Conservation (phyloP, 164 flowering plant genomes). For the Tetracentron sinense region DNA sequence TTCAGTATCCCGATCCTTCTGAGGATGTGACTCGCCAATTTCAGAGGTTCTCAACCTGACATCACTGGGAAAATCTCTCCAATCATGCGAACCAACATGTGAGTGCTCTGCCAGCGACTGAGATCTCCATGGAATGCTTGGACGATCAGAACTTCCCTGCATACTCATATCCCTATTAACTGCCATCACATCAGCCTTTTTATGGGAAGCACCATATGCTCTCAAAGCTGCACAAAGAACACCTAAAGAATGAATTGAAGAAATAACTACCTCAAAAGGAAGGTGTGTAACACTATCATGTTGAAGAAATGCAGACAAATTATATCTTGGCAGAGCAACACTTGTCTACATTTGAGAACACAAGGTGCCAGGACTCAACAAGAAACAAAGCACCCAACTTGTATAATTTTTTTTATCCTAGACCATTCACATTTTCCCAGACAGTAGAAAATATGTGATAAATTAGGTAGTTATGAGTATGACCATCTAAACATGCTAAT, state of each 20-base stretch:
- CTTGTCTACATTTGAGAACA: no score
- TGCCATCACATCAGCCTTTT: constrained; percentile 35
- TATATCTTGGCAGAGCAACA: no score
- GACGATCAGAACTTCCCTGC: constrained; percentile 34
- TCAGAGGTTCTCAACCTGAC: constrained; percentile 37
- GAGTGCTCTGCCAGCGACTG: constrained; percentile 40
- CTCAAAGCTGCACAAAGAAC: constrained; percentile 37
- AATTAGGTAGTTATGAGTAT: neutral
- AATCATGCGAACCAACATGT: constrained; percentile 30
- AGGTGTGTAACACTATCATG: neutral
- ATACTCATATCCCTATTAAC: constrained; percentile 27
- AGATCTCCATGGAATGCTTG: constrained; percentile 44
- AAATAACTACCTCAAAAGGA: neutral
- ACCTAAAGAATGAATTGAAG: neutral
- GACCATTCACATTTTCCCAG: neutral
- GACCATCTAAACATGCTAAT: neutral
- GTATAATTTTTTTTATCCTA: no score
- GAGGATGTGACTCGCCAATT: constrained; percentile 40
- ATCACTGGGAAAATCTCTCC: constrained; percentile 33
- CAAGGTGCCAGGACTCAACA: no score
- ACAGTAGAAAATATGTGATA: neutral
- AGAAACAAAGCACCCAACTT: neutral
- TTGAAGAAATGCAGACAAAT: neutral
- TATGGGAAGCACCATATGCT: constrained; percentile 25
- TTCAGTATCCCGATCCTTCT: constrained; percentile 37